Evolutionary conservation across 2,329 filamentous ascomycete species (phyloP).

Genomic region (Talaromyces marneffei): DNA sequence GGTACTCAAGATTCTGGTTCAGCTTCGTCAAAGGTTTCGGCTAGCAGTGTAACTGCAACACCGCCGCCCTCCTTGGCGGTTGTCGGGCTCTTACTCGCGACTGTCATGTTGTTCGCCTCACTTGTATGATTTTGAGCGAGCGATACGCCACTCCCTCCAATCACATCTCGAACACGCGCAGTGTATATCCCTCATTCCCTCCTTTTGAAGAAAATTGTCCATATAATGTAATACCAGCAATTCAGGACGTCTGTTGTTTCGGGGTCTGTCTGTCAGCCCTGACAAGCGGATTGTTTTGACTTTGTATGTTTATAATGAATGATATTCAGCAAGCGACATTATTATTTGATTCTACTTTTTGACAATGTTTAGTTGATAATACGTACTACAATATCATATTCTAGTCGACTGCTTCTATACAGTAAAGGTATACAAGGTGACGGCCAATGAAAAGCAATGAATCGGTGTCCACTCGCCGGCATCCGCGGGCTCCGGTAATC

Average conservation of each 20-base stretch:
- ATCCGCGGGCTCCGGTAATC: conserved; percentile 9
- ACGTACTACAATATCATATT: neutral
- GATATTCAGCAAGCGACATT: neutral
- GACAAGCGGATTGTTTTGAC: neutral
- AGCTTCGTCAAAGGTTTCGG: neutral
- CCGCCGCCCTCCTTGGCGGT: neutral
- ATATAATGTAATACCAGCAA: conserved; percentile 1
- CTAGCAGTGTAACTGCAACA: neutral
- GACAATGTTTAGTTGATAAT: neutral
- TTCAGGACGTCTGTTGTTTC: neutral
- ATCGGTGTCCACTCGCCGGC: neutral
- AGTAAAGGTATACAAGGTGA: neutral
- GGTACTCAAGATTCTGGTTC: conserved; percentile 17
- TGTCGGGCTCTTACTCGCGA: neutral
- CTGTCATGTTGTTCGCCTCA: neutral
- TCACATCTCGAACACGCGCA: neutral
- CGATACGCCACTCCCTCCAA: neutral
- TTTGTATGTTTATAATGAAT: neutral
- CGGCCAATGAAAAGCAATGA: neutral
- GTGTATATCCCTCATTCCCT: neutral
- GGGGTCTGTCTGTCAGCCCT: neutral
- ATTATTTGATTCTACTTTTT: neutral
- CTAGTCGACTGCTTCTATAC: neutral
- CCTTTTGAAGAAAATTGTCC: neutral
- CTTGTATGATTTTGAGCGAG: neutral